Base-by-base conservation (phyloP, 495 filamentous ascomycete species). In the Aspergillus olivimuriae region DNA sequence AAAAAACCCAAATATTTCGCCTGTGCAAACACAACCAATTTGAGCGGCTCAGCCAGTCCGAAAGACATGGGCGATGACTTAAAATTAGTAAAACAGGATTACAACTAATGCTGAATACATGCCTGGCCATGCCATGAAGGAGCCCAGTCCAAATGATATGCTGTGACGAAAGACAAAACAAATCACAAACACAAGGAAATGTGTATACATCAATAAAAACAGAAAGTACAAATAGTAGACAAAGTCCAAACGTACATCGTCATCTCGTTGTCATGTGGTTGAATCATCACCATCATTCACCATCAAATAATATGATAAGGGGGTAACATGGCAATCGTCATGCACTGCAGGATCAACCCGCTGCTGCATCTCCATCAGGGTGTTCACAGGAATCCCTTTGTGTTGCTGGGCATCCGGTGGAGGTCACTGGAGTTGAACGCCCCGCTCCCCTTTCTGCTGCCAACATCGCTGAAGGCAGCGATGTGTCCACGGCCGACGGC, bases 331-430 rank as follows among this genome's bases (percentile, higher is more conserved):
- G n/a, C n/a, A n/a, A n/a, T n/a, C n/a, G n/a, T n/a, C n/a, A n/a
- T n/a, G n/a, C n/a, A n/a, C n/a, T n/a, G n/a, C n/a, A n/a, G 45
- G 36, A 44, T 45, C 35, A 39, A 46, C 52, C 40, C 59, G 46
- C 35, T 45, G 47, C 44, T 43, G n/a, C n/a, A n/a, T n/a, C n/a
- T 28, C 43, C 17, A 31, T 54, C 37, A 50, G 37, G 11, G 33
- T 34, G 48, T 57, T 70, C 53, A 73, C 52, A 73, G 53, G 46
- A 73, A 73, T 35, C 70, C 70, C 50, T 73, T 73, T 10, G 66
- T 72, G 51, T 73, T 73, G 52, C 70, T 73, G 45, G 67, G 62
- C 51, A 66, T 69, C 37, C 70, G 57, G 43, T 72, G 70, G 33
- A 60, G 42, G 21, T 70, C 68, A 44, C 57, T 55, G 34, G 53